Evolutionary conservation across 306 rosid species (phyloP), one percentile per base, ranked within the genome.

Genomic region (Vachellia pachyceras): DNA sequence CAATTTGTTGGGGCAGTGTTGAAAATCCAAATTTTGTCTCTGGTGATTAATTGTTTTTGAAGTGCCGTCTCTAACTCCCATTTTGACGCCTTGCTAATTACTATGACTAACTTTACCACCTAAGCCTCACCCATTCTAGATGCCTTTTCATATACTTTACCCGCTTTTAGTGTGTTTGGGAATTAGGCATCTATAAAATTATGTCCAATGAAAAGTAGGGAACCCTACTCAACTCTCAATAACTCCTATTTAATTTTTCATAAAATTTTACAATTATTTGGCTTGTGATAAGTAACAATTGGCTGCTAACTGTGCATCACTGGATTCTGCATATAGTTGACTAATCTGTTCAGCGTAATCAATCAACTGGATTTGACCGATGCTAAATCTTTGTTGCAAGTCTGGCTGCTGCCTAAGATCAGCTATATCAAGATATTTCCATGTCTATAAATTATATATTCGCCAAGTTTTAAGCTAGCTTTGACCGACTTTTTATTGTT

Each of bases 1-100:
- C 92, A 93, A 87, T 90, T 92, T 90, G 94, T 95, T 88, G 94
- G 96, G 91, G 92, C 86, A 91, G 87, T 91, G 90, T 92, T 92
- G 87, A 91, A 91, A 86, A n/a, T 93, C 97, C 92, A 91, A 88
- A 93, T 95, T 95, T 93, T 93, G 97, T 89, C 92, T 93, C 98
- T 87, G 99, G 99, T 95, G 99, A 91, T 93, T 93, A 90, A 90
- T 95, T 91, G 97, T 88, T 93, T 89, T 94, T 91, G 83, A 90
- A 84, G 87, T 88, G 93, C 91, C 91, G 89, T 84, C 84, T 91
- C 93, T 90, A 86, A 86, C 97, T 90, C 89, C 92, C 86, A 55
- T 82, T 84, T 82, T 75, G 82, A 81, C 89, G 74, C 72, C 88
- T 90, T 79, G 76, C 83, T 86, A 78, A 70, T 83, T 73, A 70